Base-by-base conservation (phyloP, 768 basidiomycete species). In the Xerocomus potaroensis region DNA sequence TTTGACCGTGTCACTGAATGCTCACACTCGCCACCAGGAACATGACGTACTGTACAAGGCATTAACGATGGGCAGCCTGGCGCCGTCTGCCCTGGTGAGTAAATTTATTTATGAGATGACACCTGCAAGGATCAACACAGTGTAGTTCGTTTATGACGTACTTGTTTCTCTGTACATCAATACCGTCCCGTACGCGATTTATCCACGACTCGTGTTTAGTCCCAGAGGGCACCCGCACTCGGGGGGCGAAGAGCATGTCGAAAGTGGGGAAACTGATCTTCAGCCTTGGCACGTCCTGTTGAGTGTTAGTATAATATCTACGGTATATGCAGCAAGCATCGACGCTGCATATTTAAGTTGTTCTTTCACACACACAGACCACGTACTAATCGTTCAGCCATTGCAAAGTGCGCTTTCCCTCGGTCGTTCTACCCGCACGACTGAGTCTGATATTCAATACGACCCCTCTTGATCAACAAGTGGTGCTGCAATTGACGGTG, bases 141-240 rank as follows among this genome's bases (percentile, higher is more conserved):
- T n/a, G 15, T 23, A 52, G 53, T 8, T 33, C 8, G 1, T 21
- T 8, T 54, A 41, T 29, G 0, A 5, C 1, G 3, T n/a, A 1
- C 1, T 53, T 22, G 21, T 8, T n/a, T 14, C 3, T 2, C 38
- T 44, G 9, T 47, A 41, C 33, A 26, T 12, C 12, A 9, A 16
- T 9, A 29, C 32, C 15, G n/a, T 53, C 4, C 53, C 47, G 6
- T 53, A 23, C 22, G 16, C 53, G 26, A 44, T 54, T 22, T 54
- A 42, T 37, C 32, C 39, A 1, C 53, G 47, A 18, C 27, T 54
- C 4, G 47, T 45, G n/a, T 32, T 54, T 30, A n/a, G 26, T 26
- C 30, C 48, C 23, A 54, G 3, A 22, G 38, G 16, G 1, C 10
- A 52, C 24, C 34, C 24, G 7, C 37, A 18, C 5, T 1, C 10